phyloP scores from a whole-genome alignment of 2,329 filamentous ascomycete species.

The Pseudocercospora fijiensis region DNA sequence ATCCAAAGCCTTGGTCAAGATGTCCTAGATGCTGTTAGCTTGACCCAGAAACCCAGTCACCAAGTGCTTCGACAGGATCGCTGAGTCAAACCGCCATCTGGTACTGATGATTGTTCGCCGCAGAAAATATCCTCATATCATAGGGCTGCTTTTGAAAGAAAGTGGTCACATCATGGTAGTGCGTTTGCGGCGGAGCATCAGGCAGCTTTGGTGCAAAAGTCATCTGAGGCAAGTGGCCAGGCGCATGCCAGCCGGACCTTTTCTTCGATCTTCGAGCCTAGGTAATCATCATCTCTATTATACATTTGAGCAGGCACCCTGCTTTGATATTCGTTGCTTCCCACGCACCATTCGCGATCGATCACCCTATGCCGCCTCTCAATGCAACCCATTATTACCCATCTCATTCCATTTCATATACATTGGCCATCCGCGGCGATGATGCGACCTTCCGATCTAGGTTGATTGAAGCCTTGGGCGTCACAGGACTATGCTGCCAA shows the following conservation, averaged over 20 bases:
- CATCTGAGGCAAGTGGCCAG: background rate
- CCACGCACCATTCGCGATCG: background rate
- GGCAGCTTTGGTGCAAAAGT: background rate
- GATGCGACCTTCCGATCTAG: background rate
- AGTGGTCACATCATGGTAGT: too few species aligned
- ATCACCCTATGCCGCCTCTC: background rate
- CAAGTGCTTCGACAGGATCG: background rate
- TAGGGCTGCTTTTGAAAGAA: constrained; percentile 36
- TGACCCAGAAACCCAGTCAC: background rate
- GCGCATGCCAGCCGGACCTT: background rate
- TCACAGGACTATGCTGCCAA: constrained; percentile 18
- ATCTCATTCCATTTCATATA: constrained; percentile 5
- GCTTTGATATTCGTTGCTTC: background rate
- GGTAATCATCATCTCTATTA: background rate
- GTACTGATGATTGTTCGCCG: background rate
- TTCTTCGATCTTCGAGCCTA: background rate
- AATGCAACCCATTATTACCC: background rate
- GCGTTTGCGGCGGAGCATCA: background rate
- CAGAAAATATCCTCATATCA: background rate
- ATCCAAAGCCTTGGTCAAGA: background rate
- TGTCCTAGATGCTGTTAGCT: background rate
- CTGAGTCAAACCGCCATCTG: constrained; percentile 26
- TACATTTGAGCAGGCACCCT: background rate
- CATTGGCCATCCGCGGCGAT: background rate
- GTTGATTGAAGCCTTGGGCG: constrained; percentile 5